phyloP scores from a whole-genome alignment of 1,284 basidiomycete genomes.

The Marasmius tenuissimus region DNA sequence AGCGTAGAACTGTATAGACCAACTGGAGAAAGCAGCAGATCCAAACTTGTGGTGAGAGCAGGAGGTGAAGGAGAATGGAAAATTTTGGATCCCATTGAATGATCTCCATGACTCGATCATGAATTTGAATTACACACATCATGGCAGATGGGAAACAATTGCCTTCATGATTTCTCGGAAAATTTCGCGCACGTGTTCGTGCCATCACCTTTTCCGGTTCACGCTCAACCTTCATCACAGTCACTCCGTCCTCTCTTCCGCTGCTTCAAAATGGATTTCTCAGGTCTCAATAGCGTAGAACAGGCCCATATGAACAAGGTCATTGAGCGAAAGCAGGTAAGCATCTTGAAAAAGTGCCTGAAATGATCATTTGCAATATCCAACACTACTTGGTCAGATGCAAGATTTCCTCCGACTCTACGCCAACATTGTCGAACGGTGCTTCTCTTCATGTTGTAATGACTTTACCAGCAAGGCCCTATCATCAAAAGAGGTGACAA shows the following conservation, averaged over 20 bases:
- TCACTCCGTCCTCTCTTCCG: conserved; percentile 11
- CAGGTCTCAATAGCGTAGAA: conserved; percentile 79
- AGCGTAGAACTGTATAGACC: too few species aligned
- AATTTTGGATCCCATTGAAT: too few species aligned
- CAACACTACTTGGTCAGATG: conserved; percentile 62
- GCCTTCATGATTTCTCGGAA: too few species aligned
- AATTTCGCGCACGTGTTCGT: not conserved
- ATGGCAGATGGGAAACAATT: too few species aligned
- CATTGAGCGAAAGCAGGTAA: conserved; percentile 92
- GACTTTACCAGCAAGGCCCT: conserved; percentile 96
- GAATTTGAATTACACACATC: too few species aligned
- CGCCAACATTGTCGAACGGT: conserved; percentile 93
- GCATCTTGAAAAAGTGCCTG: conserved; percentile 16
- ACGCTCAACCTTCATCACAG: conserved; percentile 4
- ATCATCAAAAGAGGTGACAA: conserved; percentile 86
- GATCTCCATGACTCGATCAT: too few species aligned
- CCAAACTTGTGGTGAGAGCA: too few species aligned
- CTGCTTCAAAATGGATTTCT: conserved; percentile 73
- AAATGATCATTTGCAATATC: not conserved
- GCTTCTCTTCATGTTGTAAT: conserved; percentile 93
- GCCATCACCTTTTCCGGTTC: not conserved
- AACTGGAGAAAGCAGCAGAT: too few species aligned
- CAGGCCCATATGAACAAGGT: conserved; percentile 89
- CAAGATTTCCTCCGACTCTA: conserved; percentile 97
- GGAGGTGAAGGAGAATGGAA: too few species aligned